phyloP scores from a whole-genome alignment of 805 yeast species.

The Yamadazyma philogaea region DNA sequence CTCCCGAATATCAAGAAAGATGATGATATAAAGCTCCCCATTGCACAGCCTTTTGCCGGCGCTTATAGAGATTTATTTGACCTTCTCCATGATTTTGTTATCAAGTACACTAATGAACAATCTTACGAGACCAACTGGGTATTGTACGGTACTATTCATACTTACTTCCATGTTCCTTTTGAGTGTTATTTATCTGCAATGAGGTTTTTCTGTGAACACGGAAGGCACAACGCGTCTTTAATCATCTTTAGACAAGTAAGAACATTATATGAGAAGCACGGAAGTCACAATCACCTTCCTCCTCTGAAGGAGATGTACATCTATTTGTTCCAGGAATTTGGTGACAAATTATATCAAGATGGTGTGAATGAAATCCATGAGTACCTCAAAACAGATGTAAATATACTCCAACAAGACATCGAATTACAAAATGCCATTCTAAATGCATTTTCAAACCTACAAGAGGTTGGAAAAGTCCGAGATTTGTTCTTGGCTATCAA shows the following conservation, averaged over 20 bases:
- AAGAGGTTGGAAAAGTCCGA: constrained; percentile 52
- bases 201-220: constrained; percentile 50
- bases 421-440: constrained; percentile 58
- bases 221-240: constrained; percentile 60
- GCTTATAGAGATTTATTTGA: constrained; percentile 29
- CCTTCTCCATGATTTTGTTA: constrained; percentile 28
- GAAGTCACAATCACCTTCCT: constrained; percentile 26
- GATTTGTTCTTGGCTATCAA: constrained; percentile 60
- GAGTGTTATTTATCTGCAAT: constrained; percentile 59
- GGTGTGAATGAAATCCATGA: constrained; percentile 67
- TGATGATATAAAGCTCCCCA: constrained; percentile 25
- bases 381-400: constrained; percentile 57
- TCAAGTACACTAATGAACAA: constrained; percentile 26
- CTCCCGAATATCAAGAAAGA: constrained; percentile 34
- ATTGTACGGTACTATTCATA: constrained; percentile 54
- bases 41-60: constrained; percentile 20
- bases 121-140: constrained; percentile 52
- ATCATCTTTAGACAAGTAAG: constrained; percentile 60
- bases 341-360: constrained; percentile 54
- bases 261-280: constrained; percentile 49
- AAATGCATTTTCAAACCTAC: constrained; percentile 59
- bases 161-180: constrained; percentile 54
- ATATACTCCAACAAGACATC: constrained; percentile 51
- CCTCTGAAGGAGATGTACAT: constrained; percentile 53
- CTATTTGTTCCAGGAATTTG: constrained; percentile 59